Evolutionary conservation across 148 eudicot species (phyloP).

Genomic region (Oxyria digyna): DNA sequence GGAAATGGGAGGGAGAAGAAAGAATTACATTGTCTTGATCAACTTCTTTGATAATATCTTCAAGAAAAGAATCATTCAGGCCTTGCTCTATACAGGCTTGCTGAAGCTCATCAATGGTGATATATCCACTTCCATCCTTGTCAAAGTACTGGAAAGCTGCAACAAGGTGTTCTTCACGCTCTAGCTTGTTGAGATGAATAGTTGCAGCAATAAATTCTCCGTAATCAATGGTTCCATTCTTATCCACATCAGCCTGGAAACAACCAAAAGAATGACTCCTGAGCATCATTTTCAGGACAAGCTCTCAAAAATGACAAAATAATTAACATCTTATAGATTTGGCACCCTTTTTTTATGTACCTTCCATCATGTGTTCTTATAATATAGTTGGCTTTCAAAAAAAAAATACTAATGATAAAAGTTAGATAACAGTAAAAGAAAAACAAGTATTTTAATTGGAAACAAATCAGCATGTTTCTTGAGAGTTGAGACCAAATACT

Average conservation of each 20-base stretch:
- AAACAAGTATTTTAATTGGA: neutral
- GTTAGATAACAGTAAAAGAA: neutral
- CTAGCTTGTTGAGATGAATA: conserved; percentile 78
- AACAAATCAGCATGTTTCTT: neutral
- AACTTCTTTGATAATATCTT: conserved; percentile 75
- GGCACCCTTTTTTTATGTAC: neutral
- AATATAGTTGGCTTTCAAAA: neutral
- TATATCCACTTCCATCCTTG: conserved; percentile 93
- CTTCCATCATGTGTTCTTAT: neutral
- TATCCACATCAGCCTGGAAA: conserved; percentile 89
- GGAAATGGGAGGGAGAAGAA: neutral
- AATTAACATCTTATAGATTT: neutral
- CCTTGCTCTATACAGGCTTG: conserved; percentile 76
- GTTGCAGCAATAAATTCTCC: conserved; percentile 96
- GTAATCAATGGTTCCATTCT: conserved; percentile 85
- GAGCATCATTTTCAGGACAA: neutral
- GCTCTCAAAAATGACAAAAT: neutral
- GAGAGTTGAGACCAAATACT: neutral
- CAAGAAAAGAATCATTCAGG: conserved; percentile 60
- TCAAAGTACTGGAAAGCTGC: conserved; percentile 91
- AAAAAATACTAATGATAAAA: too few relatives aligned
- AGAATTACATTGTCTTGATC: conserved; percentile 82
- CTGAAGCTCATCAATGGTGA: conserved; percentile 88
- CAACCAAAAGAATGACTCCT: neutral
- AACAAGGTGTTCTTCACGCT: conserved; percentile 86